Conservation (phyloP, 495 filamentous ascomycete genomes). For the Neohortaea acidophila region DNA sequence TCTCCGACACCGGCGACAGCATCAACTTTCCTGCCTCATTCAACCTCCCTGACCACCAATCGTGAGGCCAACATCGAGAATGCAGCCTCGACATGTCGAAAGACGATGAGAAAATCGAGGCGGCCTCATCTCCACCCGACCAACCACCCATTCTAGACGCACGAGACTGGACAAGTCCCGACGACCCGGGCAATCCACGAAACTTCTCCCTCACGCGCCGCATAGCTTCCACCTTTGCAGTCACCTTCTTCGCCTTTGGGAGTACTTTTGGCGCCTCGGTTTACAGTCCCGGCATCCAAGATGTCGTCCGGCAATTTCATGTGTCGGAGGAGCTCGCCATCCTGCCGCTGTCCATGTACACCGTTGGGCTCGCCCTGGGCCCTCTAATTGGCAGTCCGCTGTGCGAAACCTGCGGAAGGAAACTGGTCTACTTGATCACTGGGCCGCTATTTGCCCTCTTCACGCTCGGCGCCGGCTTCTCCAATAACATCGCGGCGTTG, state of each 20-base stretch:
- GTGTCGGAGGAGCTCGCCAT: conserved; percentile 19
- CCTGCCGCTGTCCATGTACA: conserved; percentile 19
- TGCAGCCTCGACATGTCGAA: no score
- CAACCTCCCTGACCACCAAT: no score
- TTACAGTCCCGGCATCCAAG: conserved; percentile 18
- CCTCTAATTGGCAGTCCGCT: conserved; percentile 19
- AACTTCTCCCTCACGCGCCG: conserved; percentile 25
- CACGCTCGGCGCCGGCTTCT: conserved; percentile 21
- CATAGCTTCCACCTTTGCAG: conserved; percentile 19
- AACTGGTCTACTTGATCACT: conserved; percentile 15
- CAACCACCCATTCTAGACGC: conserved; percentile 2
- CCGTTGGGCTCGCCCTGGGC: conserved; percentile 19
- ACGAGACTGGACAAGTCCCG: conserved; percentile 23
- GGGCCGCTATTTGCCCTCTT: conserved; percentile 20
- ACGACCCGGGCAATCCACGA: conserved; percentile 30
- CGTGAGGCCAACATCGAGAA: no score
- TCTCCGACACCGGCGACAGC: no score
- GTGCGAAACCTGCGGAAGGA: conserved; percentile 21
- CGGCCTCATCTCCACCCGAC: no score
- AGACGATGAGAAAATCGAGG: no score
- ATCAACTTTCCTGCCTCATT: no score
- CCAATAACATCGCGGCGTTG: conserved; percentile 10
- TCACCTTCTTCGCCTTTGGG: conserved; percentile 15
- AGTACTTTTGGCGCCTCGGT: conserved; percentile 21
- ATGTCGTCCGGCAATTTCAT: conserved; percentile 10